Percentiles rank a stretch among this genome's conserved stretches.
Evolutionary conservation across 225 moss, liverwort and hornwort species (phyloP).

Genomic region (Physcomitrium patens): DNA sequence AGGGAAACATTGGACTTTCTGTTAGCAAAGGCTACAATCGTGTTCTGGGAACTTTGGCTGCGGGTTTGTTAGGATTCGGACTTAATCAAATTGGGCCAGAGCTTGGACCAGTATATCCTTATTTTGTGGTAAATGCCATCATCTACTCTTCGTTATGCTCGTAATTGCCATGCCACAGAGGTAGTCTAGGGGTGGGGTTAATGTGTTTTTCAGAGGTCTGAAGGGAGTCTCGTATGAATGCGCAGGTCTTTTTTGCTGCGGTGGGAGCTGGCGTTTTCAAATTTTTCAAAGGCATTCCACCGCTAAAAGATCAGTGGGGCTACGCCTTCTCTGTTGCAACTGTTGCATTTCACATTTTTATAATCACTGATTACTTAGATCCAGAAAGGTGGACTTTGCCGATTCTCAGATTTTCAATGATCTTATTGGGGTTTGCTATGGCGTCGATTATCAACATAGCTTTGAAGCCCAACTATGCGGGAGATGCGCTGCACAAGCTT

Average conservation of each 20-base stretch:
- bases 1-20: slow-evolving; percentile 64
- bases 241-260: slow-evolving; percentile 59
- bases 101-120: slow-evolving; percentile 45
- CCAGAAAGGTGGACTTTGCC: slow-evolving; percentile 85
- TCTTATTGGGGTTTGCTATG: slow-evolving; percentile 77
- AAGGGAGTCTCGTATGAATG: background rate
- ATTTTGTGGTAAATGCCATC: slow-evolving; percentile 44
- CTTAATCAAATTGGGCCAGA: slow-evolving; percentile 58
- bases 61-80: slow-evolving; percentile 54
- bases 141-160: background rate
- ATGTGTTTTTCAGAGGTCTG: background rate
- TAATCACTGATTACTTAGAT: slow-evolving; percentile 61
- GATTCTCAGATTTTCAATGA: slow-evolving; percentile 83
- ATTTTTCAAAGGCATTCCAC: slow-evolving; percentile 60
- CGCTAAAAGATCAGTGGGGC: slow-evolving; percentile 72
- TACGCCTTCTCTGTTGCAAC: slow-evolving; percentile 70
- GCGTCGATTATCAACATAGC: slow-evolving; percentile 70
- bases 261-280: slow-evolving; percentile 55
- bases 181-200: background rate
- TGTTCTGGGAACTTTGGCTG: slow-evolving; percentile 62
- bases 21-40: slow-evolving; percentile 69
- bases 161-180: background rate
- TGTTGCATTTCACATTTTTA: slow-evolving; percentile 68
- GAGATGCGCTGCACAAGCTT: slow-evolving; percentile 62
- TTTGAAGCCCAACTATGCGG: slow-evolving; percentile 80